Conservation (phyloP, 2,329 filamentous ascomycete genomes). For the Calonectria honghensis region DNA sequence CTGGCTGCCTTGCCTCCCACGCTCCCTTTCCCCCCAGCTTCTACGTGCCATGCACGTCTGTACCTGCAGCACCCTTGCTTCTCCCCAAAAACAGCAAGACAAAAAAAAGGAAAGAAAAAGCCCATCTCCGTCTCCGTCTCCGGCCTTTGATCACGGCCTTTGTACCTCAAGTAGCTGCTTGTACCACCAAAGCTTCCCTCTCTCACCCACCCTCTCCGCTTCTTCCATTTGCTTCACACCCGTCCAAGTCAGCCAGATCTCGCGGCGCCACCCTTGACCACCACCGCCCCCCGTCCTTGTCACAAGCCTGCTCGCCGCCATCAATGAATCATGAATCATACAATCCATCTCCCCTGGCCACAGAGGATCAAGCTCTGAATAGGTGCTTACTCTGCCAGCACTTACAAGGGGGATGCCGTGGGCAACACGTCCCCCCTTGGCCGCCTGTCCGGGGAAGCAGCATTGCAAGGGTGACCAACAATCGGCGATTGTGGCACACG, state of each 20-base stretch:
- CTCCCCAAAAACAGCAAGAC: slow-evolving; percentile 1
- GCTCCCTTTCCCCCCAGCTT: slow-evolving; percentile 24
- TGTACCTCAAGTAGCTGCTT: background rate
- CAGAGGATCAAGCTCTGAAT: background rate
- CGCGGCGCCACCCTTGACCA: background rate
- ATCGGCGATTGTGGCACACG: slow-evolving; percentile 15
- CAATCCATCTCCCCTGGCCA: background rate
- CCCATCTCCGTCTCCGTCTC: background rate
- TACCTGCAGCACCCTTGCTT: slow-evolving; percentile 24
- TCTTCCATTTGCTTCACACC: background rate
- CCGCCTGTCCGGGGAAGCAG: slow-evolving; percentile 3
- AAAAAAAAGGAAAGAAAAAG: background rate
- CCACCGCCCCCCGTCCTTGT: slow-evolving; percentile 1
- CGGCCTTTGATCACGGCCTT: background rate
- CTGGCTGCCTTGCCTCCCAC: slow-evolving; percentile 23
- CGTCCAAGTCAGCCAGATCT: slow-evolving; percentile 9
- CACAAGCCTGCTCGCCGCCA: background rate
- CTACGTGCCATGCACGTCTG: background rate
- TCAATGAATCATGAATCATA: slow-evolving; percentile 16
- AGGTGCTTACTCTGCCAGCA: background rate
- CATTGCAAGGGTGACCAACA: slow-evolving; percentile 4
- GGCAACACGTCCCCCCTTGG: slow-evolving; percentile 13
- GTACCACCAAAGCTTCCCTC: background rate
- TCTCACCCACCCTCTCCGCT: background rate
- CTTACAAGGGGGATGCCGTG: slow-evolving; percentile 20